Base-by-base conservation (phyloP, 2,329 filamentous ascomycete genomes). In the Clathrospora elynae region DNA sequence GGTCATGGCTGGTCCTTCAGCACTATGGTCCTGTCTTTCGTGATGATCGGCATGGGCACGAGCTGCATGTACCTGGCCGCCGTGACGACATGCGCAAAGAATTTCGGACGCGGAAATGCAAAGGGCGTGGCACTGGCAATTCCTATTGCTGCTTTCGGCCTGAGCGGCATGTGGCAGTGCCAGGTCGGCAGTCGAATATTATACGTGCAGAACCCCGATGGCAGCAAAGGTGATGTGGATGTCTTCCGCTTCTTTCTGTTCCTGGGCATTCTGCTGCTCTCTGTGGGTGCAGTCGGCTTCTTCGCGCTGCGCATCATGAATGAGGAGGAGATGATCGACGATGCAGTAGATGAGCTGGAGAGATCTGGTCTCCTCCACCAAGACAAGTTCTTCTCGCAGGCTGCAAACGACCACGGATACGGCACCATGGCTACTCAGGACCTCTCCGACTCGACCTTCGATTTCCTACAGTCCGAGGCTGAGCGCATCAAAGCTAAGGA, bases 1-100 rank as follows among this genome's bases (percentile, higher is more conserved):
- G 76, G 74, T 35, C 55, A 75, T 23, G 81, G 81, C 13, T 87
- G 84, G 80, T 86, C 90, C 0, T 90, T 95, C 57, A 81, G 80
- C 54, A 76, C 87, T 57, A 96, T 99, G 92, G 75, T 96, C 5
- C 66, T 89, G 40, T 86, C 90, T 1, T 99, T 97, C 68, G 78
- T 91, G 32, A 80, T 81, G 36, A 84, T 99, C 44, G 93, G 93
- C 2, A 80, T 86, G 50, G 92, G 84, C 4, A 96, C 92, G 0
- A 88, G 87, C 53, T 83, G 83, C 68, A 90, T 97, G 83, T 99
- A 97, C 70, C 78, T 97, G 42, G 82, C 85, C 35, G 86, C 90
- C 2, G 86, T 99, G n/a, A 92, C 92, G 5, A 95, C 92, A 0
- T 96, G 90, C 64, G 93, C 93, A 23, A 99, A 99, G 82, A 99